Conservation (phyloP, 345 rosid genomes). For the Corymbia maculata region DNA sequence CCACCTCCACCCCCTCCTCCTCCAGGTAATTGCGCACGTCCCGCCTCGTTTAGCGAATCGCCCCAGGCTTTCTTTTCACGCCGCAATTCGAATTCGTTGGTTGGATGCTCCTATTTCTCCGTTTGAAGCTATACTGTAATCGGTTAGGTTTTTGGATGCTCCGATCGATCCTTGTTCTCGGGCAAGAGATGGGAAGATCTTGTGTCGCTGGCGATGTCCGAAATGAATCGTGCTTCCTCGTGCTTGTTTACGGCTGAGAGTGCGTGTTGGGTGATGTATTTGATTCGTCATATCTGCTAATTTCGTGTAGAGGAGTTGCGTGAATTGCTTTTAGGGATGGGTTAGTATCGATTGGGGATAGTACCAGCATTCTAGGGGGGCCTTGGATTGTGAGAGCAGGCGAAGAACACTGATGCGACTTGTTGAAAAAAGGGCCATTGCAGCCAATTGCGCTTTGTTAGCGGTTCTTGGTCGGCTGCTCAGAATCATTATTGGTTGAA, state of each 20-base stretch:
- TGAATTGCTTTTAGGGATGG: not conserved
- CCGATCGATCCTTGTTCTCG: not conserved
- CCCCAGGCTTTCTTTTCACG: not conserved
- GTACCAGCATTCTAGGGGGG: not conserved
- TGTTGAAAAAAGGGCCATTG: not conserved
- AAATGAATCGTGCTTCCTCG: not conserved
- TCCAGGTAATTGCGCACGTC: conserved; percentile 38
- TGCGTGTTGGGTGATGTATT: not conserved
- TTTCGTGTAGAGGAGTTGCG: not conserved
- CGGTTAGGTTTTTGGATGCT: not conserved
- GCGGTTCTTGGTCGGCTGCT: not conserved
- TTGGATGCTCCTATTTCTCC: not conserved
- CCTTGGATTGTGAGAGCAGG: not conserved
- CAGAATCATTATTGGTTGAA: not conserved
- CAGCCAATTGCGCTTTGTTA: not conserved
- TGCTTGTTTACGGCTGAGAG: not conserved
- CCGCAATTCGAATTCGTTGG: not conserved
- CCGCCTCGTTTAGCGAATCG: not conserved
- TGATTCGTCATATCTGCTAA: not conserved
- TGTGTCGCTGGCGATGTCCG: not conserved
- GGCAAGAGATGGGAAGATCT: not conserved
- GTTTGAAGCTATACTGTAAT: not conserved
- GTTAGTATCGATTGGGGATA: not conserved
- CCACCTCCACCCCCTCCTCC: conserved; percentile 55
- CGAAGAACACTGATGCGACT: not conserved